Evolutionary conservation across 2,329 filamentous ascomycete species (phyloP), one percentile per base, ranked within the genome.

Genomic region (Neophaeococcomyces aloes): DNA sequence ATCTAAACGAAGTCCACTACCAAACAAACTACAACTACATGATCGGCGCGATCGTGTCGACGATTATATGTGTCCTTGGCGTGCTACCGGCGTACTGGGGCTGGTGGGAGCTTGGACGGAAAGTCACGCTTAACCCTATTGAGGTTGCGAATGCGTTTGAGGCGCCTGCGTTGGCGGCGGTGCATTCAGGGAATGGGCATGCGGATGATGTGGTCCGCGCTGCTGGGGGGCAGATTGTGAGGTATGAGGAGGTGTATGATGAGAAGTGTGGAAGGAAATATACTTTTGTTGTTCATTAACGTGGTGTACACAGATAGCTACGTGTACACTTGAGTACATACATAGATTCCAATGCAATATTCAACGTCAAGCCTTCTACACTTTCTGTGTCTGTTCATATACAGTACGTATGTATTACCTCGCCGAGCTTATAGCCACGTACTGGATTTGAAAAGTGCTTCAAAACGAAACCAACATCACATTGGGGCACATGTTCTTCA

Each of bases 91-190:
- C 44, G 1, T 57, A 52, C 44, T 45, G 45, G 33, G 48, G 53
- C 8, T 56, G 42, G 38, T 57, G 56, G 55, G 14, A 49, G 34
- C 44, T 59, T 11, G 56, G 55, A n/a, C 50, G 53, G 10, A 29
- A 44, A 6, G 47, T 53, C 13, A 49, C 53, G 11, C 42, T 57
- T 13, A 53, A 48, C 34, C 56, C 56, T 2, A 40, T 58, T n/a
- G 56, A 57, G 43, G 45, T 54, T 15, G 56, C 53, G 14, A 54
- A 53, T 23, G 56, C 53, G 5, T 56, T 58, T 39, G 37, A 52
- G 27, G 53, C 53, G 19, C 41, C 48, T 7, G 27, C 45, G 14
- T 39, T 47, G 11, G 15, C 34, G 14, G 14, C 38, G 7, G 19
- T 29, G 15, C 31, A 35, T 10, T 14, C 14, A 13, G 33, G n/a